A percentile compares a stretch with the other conserved stretches of the same genome.
phyloP scores from a whole-genome alignment of 2,329 filamentous ascomycete species.

The Ophiostoma piceae region DNA sequence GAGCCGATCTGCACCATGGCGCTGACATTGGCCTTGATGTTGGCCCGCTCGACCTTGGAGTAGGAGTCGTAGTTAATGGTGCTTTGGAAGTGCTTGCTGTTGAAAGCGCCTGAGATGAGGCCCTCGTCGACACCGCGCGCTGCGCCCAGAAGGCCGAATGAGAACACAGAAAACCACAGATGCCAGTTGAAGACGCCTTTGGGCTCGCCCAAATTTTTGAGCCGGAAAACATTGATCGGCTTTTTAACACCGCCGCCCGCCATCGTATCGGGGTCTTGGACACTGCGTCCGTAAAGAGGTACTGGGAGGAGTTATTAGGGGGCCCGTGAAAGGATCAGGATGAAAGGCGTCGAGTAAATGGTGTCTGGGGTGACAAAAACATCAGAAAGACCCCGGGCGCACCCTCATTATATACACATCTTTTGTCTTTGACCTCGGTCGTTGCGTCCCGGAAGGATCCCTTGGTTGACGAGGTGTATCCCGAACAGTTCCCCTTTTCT shows the following conservation, averaged over 20 bases:
- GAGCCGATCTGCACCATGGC: not conserved
- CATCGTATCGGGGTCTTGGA: not conserved
- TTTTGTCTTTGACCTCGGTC: not conserved
- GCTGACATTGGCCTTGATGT: conserved; percentile 8
- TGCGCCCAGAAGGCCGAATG: not conserved
- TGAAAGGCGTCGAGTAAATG: not conserved
- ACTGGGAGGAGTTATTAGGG: not conserved
- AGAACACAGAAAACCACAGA: not conserved
- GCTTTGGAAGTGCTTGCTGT: conserved; percentile 2
- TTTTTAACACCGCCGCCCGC: conserved; percentile 5
- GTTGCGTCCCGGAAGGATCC: not conserved
- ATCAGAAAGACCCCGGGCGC: not conserved
- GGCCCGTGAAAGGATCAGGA: not conserved
- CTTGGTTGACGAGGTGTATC: not conserved
- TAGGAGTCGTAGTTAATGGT: not conserved
- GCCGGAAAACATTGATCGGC: conserved; percentile 1
- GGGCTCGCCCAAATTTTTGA: conserved; percentile 3
- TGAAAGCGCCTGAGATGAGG: not conserved
- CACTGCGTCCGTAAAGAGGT: not conserved
- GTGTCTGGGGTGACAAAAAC: not conserved
- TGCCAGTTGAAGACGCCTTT: not conserved
- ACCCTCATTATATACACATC: not conserved
- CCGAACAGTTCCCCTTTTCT: not conserved
- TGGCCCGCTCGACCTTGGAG: not conserved
- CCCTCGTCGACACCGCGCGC: conserved; percentile 1